Evolutionary conservation across 352 stramenopile species (phyloP).

Genomic region (Pythium pyrilobum): DNA sequence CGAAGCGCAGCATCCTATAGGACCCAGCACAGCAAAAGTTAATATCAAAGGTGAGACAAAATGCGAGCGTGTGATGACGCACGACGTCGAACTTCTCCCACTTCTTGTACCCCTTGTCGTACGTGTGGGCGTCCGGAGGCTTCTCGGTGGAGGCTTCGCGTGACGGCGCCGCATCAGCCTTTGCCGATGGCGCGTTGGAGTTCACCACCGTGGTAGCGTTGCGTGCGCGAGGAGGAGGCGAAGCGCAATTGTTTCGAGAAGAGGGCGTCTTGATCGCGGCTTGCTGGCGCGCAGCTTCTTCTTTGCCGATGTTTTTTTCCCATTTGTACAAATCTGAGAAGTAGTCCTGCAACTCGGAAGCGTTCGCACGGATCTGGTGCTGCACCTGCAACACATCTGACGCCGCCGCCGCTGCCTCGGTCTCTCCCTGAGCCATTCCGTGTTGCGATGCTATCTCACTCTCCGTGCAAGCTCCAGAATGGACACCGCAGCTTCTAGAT

Average conservation of each 20-base stretch:
- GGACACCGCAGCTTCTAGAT: neutral
- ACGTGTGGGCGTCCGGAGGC: constrained; percentile 62
- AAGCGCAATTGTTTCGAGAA: neutral
- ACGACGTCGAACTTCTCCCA: constrained; percentile 90
- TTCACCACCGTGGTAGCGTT: constrained; percentile 2
- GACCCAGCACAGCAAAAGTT: neutral
- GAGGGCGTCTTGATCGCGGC: too few species aligned
- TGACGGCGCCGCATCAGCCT: neutral
- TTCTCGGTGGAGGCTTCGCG: constrained; percentile 6
- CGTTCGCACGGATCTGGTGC: constrained; percentile 79
- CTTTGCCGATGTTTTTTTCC: constrained; percentile 65
- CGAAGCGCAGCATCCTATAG: constrained; percentile 25
- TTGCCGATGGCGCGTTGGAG: neutral
- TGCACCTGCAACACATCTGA: constrained; percentile 53
- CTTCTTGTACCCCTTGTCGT: constrained; percentile 89
- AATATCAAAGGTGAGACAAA: neutral
- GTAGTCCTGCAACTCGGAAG: constrained; percentile 72
- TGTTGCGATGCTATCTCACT: too few species aligned
- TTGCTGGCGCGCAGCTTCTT: constrained; percentile 37
- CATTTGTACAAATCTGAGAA: constrained; percentile 72
- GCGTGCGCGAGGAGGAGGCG: constrained; percentile 15
- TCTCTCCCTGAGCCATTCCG: constrained; percentile 24
- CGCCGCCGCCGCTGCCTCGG: constrained; percentile 11
- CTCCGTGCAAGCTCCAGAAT: too few species aligned
- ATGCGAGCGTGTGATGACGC: neutral